Evolutionary conservation across 1,284 basidiomycete species (phyloP).

Genomic region (Caloboletus firmus): DNA sequence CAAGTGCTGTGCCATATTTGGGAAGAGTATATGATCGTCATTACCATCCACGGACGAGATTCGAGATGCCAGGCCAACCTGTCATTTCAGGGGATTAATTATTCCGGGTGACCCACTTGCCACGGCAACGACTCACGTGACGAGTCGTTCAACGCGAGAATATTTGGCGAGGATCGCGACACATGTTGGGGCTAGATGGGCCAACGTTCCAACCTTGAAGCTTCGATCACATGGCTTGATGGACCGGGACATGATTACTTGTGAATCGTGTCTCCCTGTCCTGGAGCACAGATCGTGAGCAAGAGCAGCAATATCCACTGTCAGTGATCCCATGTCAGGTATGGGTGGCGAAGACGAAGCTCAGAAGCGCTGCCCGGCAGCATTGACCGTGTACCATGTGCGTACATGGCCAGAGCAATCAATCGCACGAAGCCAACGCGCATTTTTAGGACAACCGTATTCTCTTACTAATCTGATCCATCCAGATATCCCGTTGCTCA

Average conservation of each 20-base stretch:
- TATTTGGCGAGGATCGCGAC: constrained; percentile 16
- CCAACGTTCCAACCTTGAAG: constrained; percentile 3
- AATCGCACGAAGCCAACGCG: constrained; percentile 26
- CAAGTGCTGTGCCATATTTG: constrained; percentile 1
- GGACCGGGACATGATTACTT: constrained; percentile 12
- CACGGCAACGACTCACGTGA: constrained; percentile 6
- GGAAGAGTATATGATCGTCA: constrained; percentile 21
- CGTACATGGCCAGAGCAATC: constrained; percentile 18
- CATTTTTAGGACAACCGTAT: constrained; percentile 16
- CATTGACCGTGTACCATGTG: constrained; percentile 7
- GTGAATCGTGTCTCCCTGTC: neutral
- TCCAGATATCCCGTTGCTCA: constrained; percentile 5
- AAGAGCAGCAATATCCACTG: constrained; percentile 7
- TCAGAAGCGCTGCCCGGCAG: neutral
- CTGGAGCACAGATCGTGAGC: neutral
- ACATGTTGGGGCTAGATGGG: constrained; percentile 8
- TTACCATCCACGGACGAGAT: constrained; percentile 5
- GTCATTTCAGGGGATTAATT: neutral
- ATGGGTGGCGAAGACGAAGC: constrained; percentile 18
- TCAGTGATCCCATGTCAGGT: constrained; percentile 19
- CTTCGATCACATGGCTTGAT: constrained; percentile 16
- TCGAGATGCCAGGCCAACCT: constrained; percentile 17
- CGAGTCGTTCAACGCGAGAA: constrained; percentile 6
- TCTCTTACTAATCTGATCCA: constrained; percentile 24
- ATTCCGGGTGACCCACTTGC: constrained; percentile 12